Percentiles rank a stretch among this genome's conserved stretches.
Conservation (phyloP, 73 alveolate species). For the Symbiodinium pilosum region DNA sequence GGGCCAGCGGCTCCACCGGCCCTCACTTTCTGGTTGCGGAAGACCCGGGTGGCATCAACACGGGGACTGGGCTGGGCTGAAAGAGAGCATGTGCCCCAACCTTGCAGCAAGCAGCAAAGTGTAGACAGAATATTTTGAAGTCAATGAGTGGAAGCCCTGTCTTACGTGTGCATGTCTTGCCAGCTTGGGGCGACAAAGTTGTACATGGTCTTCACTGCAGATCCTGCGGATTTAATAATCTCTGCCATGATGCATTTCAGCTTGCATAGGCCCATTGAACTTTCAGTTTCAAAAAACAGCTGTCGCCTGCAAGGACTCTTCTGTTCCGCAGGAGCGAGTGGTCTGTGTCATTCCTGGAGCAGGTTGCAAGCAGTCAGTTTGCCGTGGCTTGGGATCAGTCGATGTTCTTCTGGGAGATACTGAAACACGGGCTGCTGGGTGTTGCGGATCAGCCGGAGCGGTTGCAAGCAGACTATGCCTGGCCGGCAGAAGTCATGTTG, state of each 20-base stretch:
- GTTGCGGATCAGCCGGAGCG: slow-evolving; percentile 11
- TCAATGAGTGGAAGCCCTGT: no score
- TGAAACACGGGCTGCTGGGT: slow-evolving; percentile 46
- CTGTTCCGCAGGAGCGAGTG: slow-evolving; percentile 91
- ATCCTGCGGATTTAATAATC: no score
- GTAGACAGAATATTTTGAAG: no score
- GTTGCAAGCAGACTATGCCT: slow-evolving; percentile 26
- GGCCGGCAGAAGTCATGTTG: slow-evolving; percentile 68
- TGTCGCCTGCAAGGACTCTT: slow-evolving; percentile 17
- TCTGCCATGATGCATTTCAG: no score
- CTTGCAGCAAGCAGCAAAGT: no score
- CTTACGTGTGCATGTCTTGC: no score
- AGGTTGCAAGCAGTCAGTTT: slow-evolving; percentile 67
- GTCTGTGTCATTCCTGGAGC: slow-evolving; percentile 70
- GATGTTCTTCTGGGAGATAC: slow-evolving; percentile 94
- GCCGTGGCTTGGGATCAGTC: slow-evolving; percentile 94
- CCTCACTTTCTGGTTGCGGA: slow-evolving; percentile 91
- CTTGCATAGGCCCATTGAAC: no score
- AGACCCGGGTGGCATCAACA: slow-evolving; percentile 95
- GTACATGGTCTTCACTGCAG: no score
- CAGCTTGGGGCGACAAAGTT: no score
- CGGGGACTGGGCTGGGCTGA: slow-evolving; percentile 53
- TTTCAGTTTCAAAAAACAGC: no score
- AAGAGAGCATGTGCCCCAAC: no score
- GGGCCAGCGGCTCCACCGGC: slow-evolving; percentile 34